Evolutionary conservation across 768 basidiomycete species (phyloP), one percentile per base, ranked within the genome.

Genomic region (Asterophora lycoperdoides): DNA sequence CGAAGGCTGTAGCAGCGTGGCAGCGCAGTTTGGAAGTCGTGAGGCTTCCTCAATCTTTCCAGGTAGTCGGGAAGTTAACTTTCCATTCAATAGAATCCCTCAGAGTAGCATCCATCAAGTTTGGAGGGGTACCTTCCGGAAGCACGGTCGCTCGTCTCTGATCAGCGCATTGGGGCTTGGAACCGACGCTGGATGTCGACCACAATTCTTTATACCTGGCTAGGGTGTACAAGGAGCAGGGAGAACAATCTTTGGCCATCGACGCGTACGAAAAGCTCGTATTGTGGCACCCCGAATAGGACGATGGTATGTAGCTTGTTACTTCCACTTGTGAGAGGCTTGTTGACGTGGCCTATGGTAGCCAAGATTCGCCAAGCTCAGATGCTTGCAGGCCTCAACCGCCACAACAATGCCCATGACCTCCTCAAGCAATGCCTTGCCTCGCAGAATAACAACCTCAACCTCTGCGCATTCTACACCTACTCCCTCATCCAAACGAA

Each of bases 321-420:
- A 36, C 32, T 20, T 13, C 3, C 17, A 35, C 30, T 36, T 42
- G 5, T 26, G 8, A 26, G n/a, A 8, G 17, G 19, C 10, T 18
- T n/a, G 14, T 14, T 41, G 40, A 41, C 40, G 5, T 6, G 14
- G 5, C 37, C 30, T 17, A 28, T n/a, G 44, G 36, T 58, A 98
- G 95, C 94, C 55, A 98, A 98, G 73, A 81, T 95, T 37, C 86
- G 95, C 19, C 86, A 90, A 54, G 90, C 94, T 0, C 80, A 87
- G 14, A 84, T 97, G 78, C 74, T 86, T 0, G 73, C 82, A 1
- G 73, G 74, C 20, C 59, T 85, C 14, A 89, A 87, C 48, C 81
- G 83, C 15, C 75, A 81, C 56, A 83, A 86, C 55, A 86, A 89
- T 2, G 93, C 93, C 0, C 90, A 96, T 63, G 86, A 86, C 1